A percentile compares a stretch with the other conserved stretches of the same genome.
These are phyloP conservation scores for Artemisia princeps DNA, from an alignment of 140 eudicot species.

Conservation along the genomic window DNA sequence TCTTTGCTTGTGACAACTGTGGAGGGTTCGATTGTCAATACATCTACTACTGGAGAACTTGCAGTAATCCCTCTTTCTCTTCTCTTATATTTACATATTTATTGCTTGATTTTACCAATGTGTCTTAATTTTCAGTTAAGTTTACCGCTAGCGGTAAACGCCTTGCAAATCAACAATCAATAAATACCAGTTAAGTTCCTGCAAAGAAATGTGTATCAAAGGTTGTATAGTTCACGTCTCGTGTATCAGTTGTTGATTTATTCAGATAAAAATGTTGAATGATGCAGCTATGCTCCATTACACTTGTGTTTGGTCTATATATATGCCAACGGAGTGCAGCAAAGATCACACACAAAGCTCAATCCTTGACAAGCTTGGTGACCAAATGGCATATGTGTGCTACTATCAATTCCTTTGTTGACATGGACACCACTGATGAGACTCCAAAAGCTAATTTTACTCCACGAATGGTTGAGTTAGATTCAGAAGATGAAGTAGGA, in stretches of 20 bases:
- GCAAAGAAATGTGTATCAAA: too few relatives aligned
- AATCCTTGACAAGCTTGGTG: conserved; percentile 60
- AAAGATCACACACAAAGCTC: conserved; percentile 91
- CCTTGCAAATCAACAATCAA: too few relatives aligned
- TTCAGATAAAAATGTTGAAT: background rate
- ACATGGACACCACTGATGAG: conserved; percentile 23
- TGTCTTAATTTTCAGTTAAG: background rate
- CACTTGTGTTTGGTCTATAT: conserved; percentile 65
- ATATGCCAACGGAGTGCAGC: conserved; percentile 82
- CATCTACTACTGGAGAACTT: conserved; percentile 66
- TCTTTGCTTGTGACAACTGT: conserved; percentile 61
- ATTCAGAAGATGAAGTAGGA: conserved; percentile 52
- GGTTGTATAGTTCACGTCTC: too few relatives aligned
- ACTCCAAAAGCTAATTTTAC: conserved; percentile 30
- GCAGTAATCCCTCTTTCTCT: conserved; percentile 40
- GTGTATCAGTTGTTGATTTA: background rate
- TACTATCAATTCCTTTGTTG: conserved; percentile 49
- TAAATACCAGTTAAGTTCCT: too few relatives aligned
- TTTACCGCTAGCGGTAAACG: background rate
- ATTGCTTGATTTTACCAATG: background rate
- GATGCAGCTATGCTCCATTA: conserved; percentile 59
- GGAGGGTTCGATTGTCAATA: conserved; percentile 37
- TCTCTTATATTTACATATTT: background rate
- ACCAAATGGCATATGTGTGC: conserved; percentile 89
- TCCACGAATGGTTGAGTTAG: conserved; percentile 28